Percentiles rank a stretch among this genome's conserved stretches.
Conservation (phyloP, 192 early-diverging fungal genomes). For the Phlyctochytrium bullatum region DNA sequence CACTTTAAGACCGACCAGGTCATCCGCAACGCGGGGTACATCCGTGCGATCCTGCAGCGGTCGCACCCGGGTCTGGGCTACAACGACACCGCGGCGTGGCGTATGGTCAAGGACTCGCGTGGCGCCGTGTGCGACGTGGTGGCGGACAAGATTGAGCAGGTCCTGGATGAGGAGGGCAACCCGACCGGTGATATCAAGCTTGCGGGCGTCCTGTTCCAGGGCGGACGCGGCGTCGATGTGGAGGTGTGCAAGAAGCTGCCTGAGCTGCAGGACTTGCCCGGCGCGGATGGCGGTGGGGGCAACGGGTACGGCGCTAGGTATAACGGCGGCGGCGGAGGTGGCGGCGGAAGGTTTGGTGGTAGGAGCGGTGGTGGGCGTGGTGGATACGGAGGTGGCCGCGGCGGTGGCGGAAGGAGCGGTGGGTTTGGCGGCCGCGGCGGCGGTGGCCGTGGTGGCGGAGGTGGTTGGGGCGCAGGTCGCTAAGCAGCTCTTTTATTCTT, state of each 20-base stretch:
- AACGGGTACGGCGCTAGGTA: slow-evolving; percentile 19
- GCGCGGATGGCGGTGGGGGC: slow-evolving; percentile 2
- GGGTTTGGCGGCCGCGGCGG: slow-evolving; percentile 26
- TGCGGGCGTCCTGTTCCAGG: slow-evolving; percentile 69
- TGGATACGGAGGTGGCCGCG: slow-evolving; percentile 8
- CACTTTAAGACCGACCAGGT: slow-evolving; percentile 65
- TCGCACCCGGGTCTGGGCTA: slow-evolving; percentile 68
- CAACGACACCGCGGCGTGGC: slow-evolving; percentile 73
- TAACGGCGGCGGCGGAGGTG: slow-evolving; percentile 29
- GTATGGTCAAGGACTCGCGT: slow-evolving; percentile 75
- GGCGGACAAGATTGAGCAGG: slow-evolving; percentile 63
- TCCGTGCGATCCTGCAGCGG: slow-evolving; percentile 72
- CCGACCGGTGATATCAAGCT: slow-evolving; percentile 44
- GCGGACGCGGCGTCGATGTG: slow-evolving; percentile 61
- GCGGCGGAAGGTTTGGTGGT: slow-evolving; percentile 38
- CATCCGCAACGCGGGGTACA: slow-evolving; percentile 80
- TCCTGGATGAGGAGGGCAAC: slow-evolving; percentile 52
- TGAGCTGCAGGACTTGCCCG: slow-evolving; percentile 59
- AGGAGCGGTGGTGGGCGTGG: slow-evolving; percentile 34
- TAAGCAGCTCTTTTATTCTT: no score
- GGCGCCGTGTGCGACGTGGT: slow-evolving; percentile 87
- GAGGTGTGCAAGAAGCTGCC: slow-evolving; percentile 74
- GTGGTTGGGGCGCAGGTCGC: slow-evolving; percentile 37
- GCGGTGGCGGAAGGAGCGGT: slow-evolving; percentile 38
- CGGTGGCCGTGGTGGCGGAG: slow-evolving; percentile 28